Evolutionary conservation across 176 grass and related monocot genomes (phyloP), one percentile per base, ranked within the genome.

Genomic region (Triticum turgidum): DNA sequence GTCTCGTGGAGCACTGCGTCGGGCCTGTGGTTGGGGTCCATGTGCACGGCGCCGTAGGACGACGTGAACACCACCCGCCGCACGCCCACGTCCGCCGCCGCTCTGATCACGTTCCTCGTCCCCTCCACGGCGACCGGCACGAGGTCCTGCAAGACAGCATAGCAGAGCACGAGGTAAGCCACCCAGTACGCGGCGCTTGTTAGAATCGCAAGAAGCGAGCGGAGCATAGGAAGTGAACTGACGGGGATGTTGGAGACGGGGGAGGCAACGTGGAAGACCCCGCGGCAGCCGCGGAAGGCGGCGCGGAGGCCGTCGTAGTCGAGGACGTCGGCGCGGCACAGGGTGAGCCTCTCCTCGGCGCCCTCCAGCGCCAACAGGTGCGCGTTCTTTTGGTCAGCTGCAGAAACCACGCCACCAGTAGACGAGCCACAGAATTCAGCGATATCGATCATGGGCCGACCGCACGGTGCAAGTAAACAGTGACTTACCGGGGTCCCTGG

Each of bases 251-350:
- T 41, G 9, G 39, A 41, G 0, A 93, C 86, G 0, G 82, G 91
- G 0, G 89, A 93, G 11, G 92, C 89, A 67, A 93, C 83, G 62
- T 93, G 91, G 86, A 91, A 86, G 59, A 93, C 86, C 29, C 89
- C 91, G 1, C 76, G 51, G 78, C 92, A 93, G 6, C 92, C 92
- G 12, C 3, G 2, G 85, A 93, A 91, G 2, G 89, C 82, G 20
- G 73, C 61, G 12, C 37, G 77, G 0, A 93, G 71, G 73, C 78
- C 70, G 8, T 1, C 64, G 13, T 41, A 76, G 82, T 89, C 59
- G 0, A 93, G 22, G 1, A 93, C 45, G 17, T 93, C 91, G 64
- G 92, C 89, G 9, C 69, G 86, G 89, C 84, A 91, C 7, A 91
- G 79, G 51, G 89, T 58, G 1, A 91, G 66, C n/a, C 89, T 76